Base-by-base conservation (phyloP, 164 flowering plant species). In the Litsea cubeba region DNA sequence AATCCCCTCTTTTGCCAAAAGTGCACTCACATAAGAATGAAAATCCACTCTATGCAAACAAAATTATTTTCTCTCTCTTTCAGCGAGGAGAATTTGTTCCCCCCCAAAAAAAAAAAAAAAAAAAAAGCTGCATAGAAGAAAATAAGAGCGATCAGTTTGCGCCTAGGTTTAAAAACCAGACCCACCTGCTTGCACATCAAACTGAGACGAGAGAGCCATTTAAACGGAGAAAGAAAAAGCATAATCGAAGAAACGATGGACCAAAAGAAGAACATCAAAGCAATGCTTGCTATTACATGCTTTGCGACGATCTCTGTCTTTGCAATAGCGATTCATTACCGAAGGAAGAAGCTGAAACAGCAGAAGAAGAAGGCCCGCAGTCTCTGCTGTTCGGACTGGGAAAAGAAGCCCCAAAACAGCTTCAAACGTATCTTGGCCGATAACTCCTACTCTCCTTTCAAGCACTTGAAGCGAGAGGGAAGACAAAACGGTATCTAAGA, bases 361-460 rank as follows among this genome's bases (percentile, higher is more conserved):
- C 24, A n/a, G 70, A 12, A 22, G 35, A 24, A 6, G 30, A 50
- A 28, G 4, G 40, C 18, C 23, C 12, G 26, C 2, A 17, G 57
- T 18, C 20, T 5, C 60, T 75, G 68, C 69, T 69, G 28, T 23
- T 8, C 50, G 14, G 71, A 64, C 50, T 0, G 18, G 17, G 70
- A 76, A 35, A 50, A 32, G 12, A 76, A 76, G 67, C 78, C 78
- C 4, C 78, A 76, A 65, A 66, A 65, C 71, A 35, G 66, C 35
- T 76, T 76, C 74, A 76, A 71, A 71, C 35, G 65, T 20, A 74
- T 66, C 25, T 24, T 76, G 18, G 78, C 74, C 20, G 75, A 76
- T 57, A 76, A 76, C 25, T 76, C 78, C 51, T 76, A 64, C 57
- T 6, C 40, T 11, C 74, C 70, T 3, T 76, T 76, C 57, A 51